phyloP scores from a whole-genome alignment of 441 rosid genomes.

The Rhodomyrtus psidioides region DNA sequence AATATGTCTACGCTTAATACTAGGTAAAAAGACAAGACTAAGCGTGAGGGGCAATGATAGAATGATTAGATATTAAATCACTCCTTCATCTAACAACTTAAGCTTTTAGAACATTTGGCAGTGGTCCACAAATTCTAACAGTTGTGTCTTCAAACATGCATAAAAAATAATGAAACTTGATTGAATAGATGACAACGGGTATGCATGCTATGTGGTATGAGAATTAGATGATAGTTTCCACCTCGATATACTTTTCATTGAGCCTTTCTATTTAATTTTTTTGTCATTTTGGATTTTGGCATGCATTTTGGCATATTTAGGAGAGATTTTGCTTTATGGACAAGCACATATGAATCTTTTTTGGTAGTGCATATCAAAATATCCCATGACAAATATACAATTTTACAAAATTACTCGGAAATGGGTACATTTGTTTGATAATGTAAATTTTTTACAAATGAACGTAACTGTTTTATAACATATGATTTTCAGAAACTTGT shows the following conservation, averaged over 20 bases:
- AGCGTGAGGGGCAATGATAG: too few species aligned
- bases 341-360: not conserved
- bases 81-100: too few species aligned
- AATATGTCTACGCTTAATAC: too few species aligned
- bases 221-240: not conserved
- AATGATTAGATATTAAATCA: too few species aligned
- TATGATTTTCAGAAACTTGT: not conserved
- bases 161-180: not conserved
- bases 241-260: not conserved
- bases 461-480: not conserved
- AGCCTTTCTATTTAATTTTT: not conserved
- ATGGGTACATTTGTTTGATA: not conserved
- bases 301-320: not conserved
- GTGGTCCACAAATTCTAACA: too few species aligned
- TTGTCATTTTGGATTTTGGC: not conserved
- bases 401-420: not conserved
- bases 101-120: too few species aligned
- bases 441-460: not conserved
- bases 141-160: not conserved
- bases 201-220: not conserved
- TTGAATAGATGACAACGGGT: not conserved
- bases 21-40: too few species aligned
- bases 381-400: not conserved
- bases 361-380: not conserved
- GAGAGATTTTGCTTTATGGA: not conserved